Percentiles rank a stretch among this genome's conserved stretches.
Evolutionary conservation across 805 yeast species (phyloP).

Genomic region (Barnettozyma salicaria): DNA sequence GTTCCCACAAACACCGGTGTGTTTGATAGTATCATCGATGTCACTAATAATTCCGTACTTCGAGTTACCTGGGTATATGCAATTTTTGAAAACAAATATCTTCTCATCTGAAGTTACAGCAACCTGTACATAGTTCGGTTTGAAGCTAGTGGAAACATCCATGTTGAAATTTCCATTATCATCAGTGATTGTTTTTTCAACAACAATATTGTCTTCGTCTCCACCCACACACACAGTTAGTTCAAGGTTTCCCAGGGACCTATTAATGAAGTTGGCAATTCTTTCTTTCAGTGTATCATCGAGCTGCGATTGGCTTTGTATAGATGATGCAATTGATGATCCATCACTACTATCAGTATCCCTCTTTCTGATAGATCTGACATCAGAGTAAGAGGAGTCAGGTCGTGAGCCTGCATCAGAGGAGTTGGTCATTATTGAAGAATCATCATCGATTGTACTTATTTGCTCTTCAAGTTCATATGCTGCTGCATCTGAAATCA

Average conservation of each 20-base stretch:
- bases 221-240: slow-evolving; percentile 53
- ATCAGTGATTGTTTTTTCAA: slow-evolving; percentile 46
- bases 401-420: not conserved
- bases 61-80: slow-evolving; percentile 33
- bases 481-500: slow-evolving; percentile 22
- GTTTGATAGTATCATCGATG: slow-evolving; percentile 89
- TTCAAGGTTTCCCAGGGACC: slow-evolving; percentile 54
- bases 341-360: slow-evolving; percentile 8
- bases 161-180: slow-evolving; percentile 58
- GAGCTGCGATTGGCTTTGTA: slow-evolving; percentile 14
- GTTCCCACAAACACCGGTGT: slow-evolving; percentile 86
- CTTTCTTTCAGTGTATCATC: slow-evolving; percentile 57
- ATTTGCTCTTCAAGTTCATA: slow-evolving; percentile 35
- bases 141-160: slow-evolving; percentile 47
- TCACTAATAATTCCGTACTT: slow-evolving; percentile 82
- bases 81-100: slow-evolving; percentile 40
- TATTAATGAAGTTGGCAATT: slow-evolving; percentile 62
- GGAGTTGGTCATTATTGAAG: not conserved
- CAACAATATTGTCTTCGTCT: slow-evolving; percentile 29
- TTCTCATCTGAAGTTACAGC: slow-evolving; percentile 42
- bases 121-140: slow-evolving; percentile 55
- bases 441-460: slow-evolving; percentile 18
- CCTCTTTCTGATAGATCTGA: not conserved
- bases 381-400: not conserved
- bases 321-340: slow-evolving; percentile 6